phyloP scores from a whole-genome alignment of 257 asterid species.

The Plantago ovata region DNA sequence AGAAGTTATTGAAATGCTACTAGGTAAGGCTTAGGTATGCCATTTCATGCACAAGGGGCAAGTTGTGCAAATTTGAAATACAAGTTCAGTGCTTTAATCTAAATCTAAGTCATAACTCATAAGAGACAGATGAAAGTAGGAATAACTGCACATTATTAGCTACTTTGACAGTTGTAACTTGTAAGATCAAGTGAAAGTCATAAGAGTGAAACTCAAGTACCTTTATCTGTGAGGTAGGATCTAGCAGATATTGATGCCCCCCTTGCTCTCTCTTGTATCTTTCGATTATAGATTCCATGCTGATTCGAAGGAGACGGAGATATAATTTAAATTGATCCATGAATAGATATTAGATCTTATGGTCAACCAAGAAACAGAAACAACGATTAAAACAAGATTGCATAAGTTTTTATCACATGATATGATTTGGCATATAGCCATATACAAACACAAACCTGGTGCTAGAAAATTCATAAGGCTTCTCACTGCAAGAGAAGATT shows the following conservation, averaged over 20 bases:
- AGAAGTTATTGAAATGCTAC: too few species aligned
- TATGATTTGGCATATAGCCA: not conserved
- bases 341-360: too few species aligned
- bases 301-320: slow-evolving; percentile 20
- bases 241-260: slow-evolving; percentile 4
- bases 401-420: too few species aligned
- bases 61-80: too few species aligned
- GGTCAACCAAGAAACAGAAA: too few species aligned
- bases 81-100: too few species aligned
- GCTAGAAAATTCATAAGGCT: slow-evolving; percentile 9
- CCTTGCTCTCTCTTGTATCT: slow-evolving; percentile 14
- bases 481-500: not conserved
- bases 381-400: too few species aligned
- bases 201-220: not conserved
- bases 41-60: too few species aligned
- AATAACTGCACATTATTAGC: not conserved
- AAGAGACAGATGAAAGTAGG: not conserved
- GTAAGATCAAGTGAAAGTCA: not conserved
- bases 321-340: too few species aligned
- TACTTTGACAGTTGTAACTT: not conserved
- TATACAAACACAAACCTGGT: slow-evolving; percentile 2
- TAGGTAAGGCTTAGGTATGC: too few species aligned
- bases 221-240: slow-evolving; percentile 15
- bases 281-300: slow-evolving; percentile 8
- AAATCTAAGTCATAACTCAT: too few species aligned